A percentile compares a stretch with the other conserved stretches of the same genome.
These are phyloP conservation scores for Claviceps pazoutovae DNA, from an alignment of 2,329 filamentous ascomycete species.

Conservation along the genomic window DNA sequence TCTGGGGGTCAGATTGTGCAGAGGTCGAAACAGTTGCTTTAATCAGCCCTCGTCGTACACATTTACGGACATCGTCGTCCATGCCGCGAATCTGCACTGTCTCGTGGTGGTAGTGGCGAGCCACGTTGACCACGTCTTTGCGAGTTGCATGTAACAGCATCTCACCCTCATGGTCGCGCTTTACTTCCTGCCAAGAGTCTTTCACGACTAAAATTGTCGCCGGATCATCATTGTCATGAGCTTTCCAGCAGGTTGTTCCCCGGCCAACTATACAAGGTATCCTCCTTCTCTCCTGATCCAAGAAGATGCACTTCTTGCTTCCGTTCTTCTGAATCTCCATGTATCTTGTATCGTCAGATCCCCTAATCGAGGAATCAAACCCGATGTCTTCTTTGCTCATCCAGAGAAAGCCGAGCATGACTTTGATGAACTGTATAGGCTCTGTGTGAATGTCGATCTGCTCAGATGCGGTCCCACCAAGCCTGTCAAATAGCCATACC, in stretches of 20 bases:
- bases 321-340: constrained; percentile 25
- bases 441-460: no score
- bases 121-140: constrained; percentile 24
- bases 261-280: constrained; percentile 22
- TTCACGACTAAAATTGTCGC: constrained; percentile 27
- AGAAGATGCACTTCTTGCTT: constrained; percentile 23
- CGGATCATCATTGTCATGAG: constrained; percentile 16
- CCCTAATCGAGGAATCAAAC: no score
- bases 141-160: constrained; percentile 23
- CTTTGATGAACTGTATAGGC: no score
- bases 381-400: no score
- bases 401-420: no score
- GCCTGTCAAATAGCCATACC: no score
- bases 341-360: constrained; percentile 11
- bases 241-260: constrained; percentile 18
- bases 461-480: no score
- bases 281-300: constrained; percentile 23
- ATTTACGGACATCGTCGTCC: constrained; percentile 19
- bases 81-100: constrained; percentile 20
- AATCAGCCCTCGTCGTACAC: no score
- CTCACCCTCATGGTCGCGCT: constrained; percentile 28
- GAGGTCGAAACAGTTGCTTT: no score
- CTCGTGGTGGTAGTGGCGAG: constrained; percentile 28
- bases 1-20: no score
- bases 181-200: constrained; percentile 28